Base-by-base conservation (phyloP, 2,329 filamentous ascomycete species). In the Phialophora macrospora region DNA sequence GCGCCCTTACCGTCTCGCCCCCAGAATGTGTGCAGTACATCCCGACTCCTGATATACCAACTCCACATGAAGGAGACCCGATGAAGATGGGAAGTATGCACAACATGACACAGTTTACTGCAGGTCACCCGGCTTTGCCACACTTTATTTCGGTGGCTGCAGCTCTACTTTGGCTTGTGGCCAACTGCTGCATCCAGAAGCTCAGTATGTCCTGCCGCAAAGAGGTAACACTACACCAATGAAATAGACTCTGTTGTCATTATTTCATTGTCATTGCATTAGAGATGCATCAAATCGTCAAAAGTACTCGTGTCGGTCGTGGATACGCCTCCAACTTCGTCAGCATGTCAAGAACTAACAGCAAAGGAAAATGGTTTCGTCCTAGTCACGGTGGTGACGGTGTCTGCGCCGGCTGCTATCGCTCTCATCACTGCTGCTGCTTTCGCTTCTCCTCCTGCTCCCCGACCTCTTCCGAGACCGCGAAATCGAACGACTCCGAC, bases 351-450 rank as follows among this genome's bases (percentile, higher is more conserved):
- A 44, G 12, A 11, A 30, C 6, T 30, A n/a, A 14, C 17, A 32
- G n/a, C 14, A 34, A 20, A n/a, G 1, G 20, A n/a, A 38, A 34
- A 58, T 3, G 14, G 8, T 24, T 24, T 20, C 14, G 8, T 55
- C 17, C 24, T 24, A 22, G 5, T 60, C 44, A 60, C 63, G 60
- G 49, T 56, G 68, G 51, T 66, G 65, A 54, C 55, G 68, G 48
- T 59, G 63, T 54, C 68, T 65, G 51, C 66, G 61, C 41, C 68
- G 56, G 66, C 65, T 66, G 58, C 55, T 58, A n/a, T 70, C 68
- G 24, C 66, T 68, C 14, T 67, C 65, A 61, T 63, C 62, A 51
- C 61, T 65, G 56, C 64, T 65, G 38, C 62, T 60, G 52, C 68
- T 66, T 9, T 28, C 28, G 49, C 60, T 64, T 51, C 67, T 60